Conservation (phyloP, 805 yeast species). For the Ogataea pilisensis region DNA sequence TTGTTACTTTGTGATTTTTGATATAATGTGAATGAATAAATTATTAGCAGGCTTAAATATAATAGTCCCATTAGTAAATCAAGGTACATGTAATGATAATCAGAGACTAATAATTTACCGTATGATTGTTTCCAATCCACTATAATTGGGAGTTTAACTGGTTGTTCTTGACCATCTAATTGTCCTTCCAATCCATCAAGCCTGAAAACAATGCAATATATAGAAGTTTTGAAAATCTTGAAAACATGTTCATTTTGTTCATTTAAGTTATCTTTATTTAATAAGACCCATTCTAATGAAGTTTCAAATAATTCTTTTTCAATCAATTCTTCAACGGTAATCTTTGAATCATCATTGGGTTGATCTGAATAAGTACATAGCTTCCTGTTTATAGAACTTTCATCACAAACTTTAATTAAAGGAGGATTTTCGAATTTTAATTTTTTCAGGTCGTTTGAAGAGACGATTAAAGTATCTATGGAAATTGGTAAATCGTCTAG, state of each 20-base stretch:
- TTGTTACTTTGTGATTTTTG: slow-evolving; percentile 12
- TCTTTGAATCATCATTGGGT: slow-evolving; percentile 8
- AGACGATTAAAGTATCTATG: slow-evolving; percentile 22
- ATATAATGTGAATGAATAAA: slow-evolving; percentile 16
- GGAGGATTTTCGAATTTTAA: slow-evolving; percentile 23
- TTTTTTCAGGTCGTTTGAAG: slow-evolving; percentile 23
- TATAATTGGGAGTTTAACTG: slow-evolving; percentile 9
- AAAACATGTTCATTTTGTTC: slow-evolving; percentile 9
- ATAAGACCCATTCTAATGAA: slow-evolving; percentile 17
- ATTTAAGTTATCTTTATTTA: slow-evolving; percentile 5
- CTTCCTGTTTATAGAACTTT: slow-evolving; percentile 18
- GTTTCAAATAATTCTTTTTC: slow-evolving; percentile 9
- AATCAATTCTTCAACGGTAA: slow-evolving; percentile 18
- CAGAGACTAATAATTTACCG: slow-evolving; percentile 28
- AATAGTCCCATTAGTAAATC: slow-evolving; percentile 18
- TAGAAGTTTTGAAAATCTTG: slow-evolving; percentile 16
- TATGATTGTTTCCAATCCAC: slow-evolving; percentile 32
- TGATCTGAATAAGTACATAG: slow-evolving; percentile 20
- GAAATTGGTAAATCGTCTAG: slow-evolving; percentile 2
- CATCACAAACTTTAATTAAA: slow-evolving; percentile 30
- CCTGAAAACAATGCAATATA: slow-evolving; percentile 27
- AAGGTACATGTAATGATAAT: slow-evolving; percentile 24
- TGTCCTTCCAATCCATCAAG: slow-evolving; percentile 13
- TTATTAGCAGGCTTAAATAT: slow-evolving; percentile 15
- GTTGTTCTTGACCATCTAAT: slow-evolving; percentile 1